Evolutionary conservation across 352 stramenopile species (phyloP).

Genomic region (Phytophthora pisi): DNA sequence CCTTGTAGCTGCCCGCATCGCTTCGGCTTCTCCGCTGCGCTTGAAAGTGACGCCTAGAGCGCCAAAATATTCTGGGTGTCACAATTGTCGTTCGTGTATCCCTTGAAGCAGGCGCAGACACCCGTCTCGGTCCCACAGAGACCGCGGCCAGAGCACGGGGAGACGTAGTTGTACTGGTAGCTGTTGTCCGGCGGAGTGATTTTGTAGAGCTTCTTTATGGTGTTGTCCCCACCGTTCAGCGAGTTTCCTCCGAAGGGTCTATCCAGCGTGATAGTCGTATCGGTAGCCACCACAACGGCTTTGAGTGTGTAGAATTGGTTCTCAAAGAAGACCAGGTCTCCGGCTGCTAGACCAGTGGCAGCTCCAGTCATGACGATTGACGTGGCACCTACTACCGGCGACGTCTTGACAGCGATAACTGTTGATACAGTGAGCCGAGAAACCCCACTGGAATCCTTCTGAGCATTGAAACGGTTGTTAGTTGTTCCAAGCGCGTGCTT

Average conservation of each 20-base stretch:
- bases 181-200: constrained; percentile 36
- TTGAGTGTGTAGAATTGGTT: too few species aligned
- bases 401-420: too few species aligned
- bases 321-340: too few species aligned
- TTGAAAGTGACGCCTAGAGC: constrained; percentile 40
- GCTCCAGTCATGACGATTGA: too few species aligned
- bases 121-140: constrained; percentile 70
- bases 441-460: too few species aligned
- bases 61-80: constrained; percentile 85
- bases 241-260: constrained; percentile 55
- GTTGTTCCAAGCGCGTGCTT: too few species aligned
- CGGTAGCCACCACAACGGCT: too few species aligned
- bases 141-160: constrained; percentile 73
- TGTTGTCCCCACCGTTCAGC: constrained; percentile 13
- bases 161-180: constrained; percentile 74
- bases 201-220: constrained; percentile 29
- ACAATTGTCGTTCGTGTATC: constrained; percentile 90
- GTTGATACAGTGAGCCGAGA: too few species aligned
- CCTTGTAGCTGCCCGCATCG: neutral
- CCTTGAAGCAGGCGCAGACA: constrained; percentile 88
- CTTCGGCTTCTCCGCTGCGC: neutral
- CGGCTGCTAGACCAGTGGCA: too few species aligned
- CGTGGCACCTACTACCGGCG: too few species aligned
- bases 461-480: too few species aligned
- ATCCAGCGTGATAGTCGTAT: constrained; percentile 33